Conservation (phyloP, 2,329 filamentous ascomycete genomes). For the Epichloe elymi region DNA sequence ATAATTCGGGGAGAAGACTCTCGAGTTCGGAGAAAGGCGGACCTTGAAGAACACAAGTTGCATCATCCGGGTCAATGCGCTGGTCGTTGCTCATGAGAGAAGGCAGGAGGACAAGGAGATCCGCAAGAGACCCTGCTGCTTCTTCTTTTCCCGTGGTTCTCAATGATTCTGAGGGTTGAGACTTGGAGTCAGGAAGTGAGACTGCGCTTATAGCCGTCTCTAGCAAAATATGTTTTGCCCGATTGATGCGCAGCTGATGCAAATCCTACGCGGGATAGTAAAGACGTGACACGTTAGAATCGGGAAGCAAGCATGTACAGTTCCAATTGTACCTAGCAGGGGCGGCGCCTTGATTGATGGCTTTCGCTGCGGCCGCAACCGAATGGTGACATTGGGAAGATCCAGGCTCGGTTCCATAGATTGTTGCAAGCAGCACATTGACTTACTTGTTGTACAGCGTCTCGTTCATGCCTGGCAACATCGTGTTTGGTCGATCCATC, state of each 20-base stretch:
- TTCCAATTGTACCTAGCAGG: too few species aligned
- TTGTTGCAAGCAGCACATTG: neutral
- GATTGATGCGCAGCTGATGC: slow-evolving; percentile 31
- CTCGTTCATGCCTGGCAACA: slow-evolving; percentile 34
- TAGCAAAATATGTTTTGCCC: slow-evolving; percentile 38
- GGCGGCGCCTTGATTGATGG: too few species aligned
- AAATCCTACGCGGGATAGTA: slow-evolving; percentile 29
- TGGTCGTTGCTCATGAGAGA: slow-evolving; percentile 28
- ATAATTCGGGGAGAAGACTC: slow-evolving; percentile 33
- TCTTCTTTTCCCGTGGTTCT: neutral
- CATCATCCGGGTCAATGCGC: slow-evolving; percentile 22
- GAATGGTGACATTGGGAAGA: neutral
- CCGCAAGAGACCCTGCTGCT: slow-evolving; percentile 33
- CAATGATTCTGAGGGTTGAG: slow-evolving; percentile 5
- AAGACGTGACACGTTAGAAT: neutral
- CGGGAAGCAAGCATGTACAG: too few species aligned
- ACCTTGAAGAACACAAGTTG: slow-evolving; percentile 32
- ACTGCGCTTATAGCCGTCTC: slow-evolving; percentile 34
- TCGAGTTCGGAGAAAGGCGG: slow-evolving; percentile 37
- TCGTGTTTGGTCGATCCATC: slow-evolving; percentile 45
- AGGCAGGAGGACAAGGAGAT: slow-evolving; percentile 42
- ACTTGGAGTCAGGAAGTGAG: slow-evolving; percentile 16
- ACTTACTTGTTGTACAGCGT: slow-evolving; percentile 34
- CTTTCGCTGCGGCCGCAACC: neutral
- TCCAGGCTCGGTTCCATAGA: neutral